Percentiles rank a stretch among this genome's conserved stretches.
Evolutionary conservation across 495 filamentous ascomycete genomes (phyloP).

Genomic region (Aspergillus carlsbadensis): DNA sequence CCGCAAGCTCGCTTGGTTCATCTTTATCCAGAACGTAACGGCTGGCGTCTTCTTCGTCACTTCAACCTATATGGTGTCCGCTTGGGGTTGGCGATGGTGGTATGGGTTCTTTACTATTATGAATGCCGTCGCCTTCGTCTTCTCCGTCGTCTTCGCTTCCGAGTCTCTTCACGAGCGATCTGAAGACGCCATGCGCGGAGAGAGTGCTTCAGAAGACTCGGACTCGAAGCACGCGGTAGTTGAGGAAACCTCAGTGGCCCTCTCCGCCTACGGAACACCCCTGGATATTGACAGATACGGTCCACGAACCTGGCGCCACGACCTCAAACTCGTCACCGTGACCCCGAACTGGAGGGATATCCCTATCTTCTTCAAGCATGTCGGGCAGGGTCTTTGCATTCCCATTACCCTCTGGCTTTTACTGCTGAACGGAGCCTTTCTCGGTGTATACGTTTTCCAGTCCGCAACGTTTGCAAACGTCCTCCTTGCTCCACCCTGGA

Average conservation of each 20-base stretch:
- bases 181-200: constrained; percentile 1
- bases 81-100: constrained; percentile 15
- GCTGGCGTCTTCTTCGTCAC: constrained; percentile 7
- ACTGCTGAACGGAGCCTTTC: constrained; percentile 22
- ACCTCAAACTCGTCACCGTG: constrained; percentile 11
- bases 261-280: not conserved
- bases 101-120: constrained; percentile 14
- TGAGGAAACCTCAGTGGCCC: not conserved
- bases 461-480: constrained; percentile 19
- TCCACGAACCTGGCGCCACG: constrained; percentile 17
- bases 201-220: not conserved
- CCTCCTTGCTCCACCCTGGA: constrained; percentile 20
- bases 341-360: constrained; percentile 14
- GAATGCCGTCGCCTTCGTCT: constrained; percentile 2
- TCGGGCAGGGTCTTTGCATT: constrained; percentile 20
- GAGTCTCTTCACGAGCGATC: constrained; percentile 10
- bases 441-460: constrained; percentile 26
- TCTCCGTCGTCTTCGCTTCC: constrained; percentile 5
- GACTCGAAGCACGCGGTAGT: not conserved
- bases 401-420: constrained; percentile 25
- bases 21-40: constrained; percentile 9
- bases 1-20: constrained; percentile 13
- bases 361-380: constrained; percentile 21
- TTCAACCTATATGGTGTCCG: constrained; percentile 9
- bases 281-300: constrained; percentile 11